These are phyloP conservation scores for Phytophthora ramorum DNA, from an alignment of 352 stramenopile species.

Conservation along the genomic window DNA sequence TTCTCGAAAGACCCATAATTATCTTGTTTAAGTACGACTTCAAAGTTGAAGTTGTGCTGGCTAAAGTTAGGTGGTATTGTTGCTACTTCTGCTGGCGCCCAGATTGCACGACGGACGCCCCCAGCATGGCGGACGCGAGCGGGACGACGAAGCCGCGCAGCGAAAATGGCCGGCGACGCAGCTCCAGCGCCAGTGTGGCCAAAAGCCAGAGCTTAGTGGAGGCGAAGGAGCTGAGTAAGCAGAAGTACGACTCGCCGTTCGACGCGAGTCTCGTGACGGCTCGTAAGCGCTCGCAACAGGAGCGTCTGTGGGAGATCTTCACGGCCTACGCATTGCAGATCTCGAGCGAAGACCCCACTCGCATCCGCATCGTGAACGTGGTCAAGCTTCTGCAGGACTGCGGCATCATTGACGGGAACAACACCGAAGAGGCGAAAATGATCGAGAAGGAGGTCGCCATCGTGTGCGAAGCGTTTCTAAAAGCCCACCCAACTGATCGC, in stretches of 20 bases:
- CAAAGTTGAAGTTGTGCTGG: background rate
- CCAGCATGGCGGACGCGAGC: conserved; percentile 17
- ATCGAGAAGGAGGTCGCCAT: conserved; percentile 79
- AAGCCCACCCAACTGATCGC: conserved; percentile 60
- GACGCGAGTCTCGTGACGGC: conserved; percentile 62
- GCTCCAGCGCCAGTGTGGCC: conserved; percentile 12
- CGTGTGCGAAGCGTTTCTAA: conserved; percentile 77
- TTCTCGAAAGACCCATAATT: too few species aligned
- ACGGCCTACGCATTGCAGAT: conserved; percentile 77
- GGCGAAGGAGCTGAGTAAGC: conserved; percentile 42
- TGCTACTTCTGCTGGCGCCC: background rate
- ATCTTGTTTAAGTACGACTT: too few species aligned
- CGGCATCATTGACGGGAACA: conserved; percentile 62
- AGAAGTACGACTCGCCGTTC: conserved; percentile 68
- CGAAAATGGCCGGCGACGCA: conserved; percentile 18
- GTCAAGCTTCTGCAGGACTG: conserved; percentile 84
- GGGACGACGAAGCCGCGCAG: conserved; percentile 2
- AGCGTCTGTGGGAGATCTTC: conserved; percentile 85
- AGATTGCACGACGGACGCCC: background rate
- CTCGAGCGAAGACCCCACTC: conserved; percentile 79
- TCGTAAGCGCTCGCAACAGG: conserved; percentile 65
- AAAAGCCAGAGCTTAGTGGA: conserved; percentile 23
- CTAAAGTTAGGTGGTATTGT: conserved; percentile 11
- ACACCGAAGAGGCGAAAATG: conserved; percentile 64
- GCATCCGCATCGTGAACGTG: conserved; percentile 70